Base-by-base conservation (phyloP, 805 yeast genomes). In the Pichia nanzhaoensis region DNA sequence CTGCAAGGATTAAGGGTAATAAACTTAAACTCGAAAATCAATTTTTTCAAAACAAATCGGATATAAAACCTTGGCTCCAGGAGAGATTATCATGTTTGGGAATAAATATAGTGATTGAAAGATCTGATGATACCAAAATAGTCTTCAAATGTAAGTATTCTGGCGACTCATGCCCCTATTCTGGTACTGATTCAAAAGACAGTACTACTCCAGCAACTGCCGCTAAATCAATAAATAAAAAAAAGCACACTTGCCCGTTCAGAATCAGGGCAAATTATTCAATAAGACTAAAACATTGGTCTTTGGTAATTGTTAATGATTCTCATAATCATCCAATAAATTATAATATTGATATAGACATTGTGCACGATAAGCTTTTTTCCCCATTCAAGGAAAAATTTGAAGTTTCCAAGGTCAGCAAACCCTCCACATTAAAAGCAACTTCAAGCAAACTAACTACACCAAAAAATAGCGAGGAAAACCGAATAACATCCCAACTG, bases 51-150 rank as follows among this genome's bases (percentile, higher is more conserved):
- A 70, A 68, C 45, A 75, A 69, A 51, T 61, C 69, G 27, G 73
- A 70, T 20, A 77, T 80, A 51, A 80, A 80, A 56, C 84, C 84
- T 5, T 79, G 84, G 84, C 59, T 80, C 42, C 77, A 69, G 51
- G 61, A 67, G 40, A 69, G 77, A 45, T 64, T 71, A 41, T 62
- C 64, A n/a, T 60, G 67, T 7, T 69, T 68, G 50, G 80, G 82
- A 5, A 71, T 77, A 34, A 70, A 70, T 44, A 67, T 80, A 12
- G 84, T 77, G 14, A 79, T 80, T 45, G 84, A 78, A 62, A 61
- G 86, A 27, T 75, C 81, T 3, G 86, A 80, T 59, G 72, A 68
- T 39, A 64, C 73, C 37, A 80, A 80, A 58, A 77, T 80, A 17
- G 77, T 79, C 16, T 80, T 80, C 63, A 75, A 77, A 54, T 80